phyloP scores from a whole-genome alignment of 306 rosid species.

The Pachyrhizus erosus region DNA sequence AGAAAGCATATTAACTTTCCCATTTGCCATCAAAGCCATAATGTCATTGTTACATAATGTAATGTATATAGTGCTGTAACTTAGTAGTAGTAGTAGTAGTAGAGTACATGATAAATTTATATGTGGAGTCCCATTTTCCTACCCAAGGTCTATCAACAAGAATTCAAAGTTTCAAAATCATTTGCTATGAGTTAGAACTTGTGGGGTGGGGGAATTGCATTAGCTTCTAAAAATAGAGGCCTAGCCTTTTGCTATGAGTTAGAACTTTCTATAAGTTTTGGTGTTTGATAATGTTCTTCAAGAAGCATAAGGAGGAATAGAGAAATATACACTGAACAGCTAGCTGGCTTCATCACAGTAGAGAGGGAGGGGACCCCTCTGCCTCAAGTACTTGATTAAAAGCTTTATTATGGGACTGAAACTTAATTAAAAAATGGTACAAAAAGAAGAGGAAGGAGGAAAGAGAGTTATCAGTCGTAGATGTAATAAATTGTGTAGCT shows the following conservation, averaged over 20 bases:
- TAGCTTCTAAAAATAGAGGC: background rate
- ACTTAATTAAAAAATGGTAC: too few species aligned
- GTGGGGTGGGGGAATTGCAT: background rate
- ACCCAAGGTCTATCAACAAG: background rate
- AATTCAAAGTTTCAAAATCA: background rate
- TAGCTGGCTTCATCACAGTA: slow-evolving; percentile 12
- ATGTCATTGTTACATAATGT: background rate
- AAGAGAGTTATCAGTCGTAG: background rate
- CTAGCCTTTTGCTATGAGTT: too few species aligned
- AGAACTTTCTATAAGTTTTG: background rate
- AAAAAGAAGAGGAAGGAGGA: background rate
- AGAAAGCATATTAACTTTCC: background rate
- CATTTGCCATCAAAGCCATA: background rate
- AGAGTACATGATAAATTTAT: background rate
- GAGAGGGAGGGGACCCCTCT: slow-evolving; percentile 21
- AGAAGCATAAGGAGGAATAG: background rate
- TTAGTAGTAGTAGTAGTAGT: background rate
- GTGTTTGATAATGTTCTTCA: background rate
- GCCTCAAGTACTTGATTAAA: slow-evolving; percentile 11
- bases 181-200: background rate
- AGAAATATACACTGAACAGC: slow-evolving; percentile 18
- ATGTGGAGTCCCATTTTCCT: slow-evolving; percentile 12
- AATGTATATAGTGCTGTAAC: background rate
- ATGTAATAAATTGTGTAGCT: background rate
- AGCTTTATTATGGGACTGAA: too few species aligned